Conservation (phyloP, 441 rosid genomes). For the Adansonia rubrostipa region DNA sequence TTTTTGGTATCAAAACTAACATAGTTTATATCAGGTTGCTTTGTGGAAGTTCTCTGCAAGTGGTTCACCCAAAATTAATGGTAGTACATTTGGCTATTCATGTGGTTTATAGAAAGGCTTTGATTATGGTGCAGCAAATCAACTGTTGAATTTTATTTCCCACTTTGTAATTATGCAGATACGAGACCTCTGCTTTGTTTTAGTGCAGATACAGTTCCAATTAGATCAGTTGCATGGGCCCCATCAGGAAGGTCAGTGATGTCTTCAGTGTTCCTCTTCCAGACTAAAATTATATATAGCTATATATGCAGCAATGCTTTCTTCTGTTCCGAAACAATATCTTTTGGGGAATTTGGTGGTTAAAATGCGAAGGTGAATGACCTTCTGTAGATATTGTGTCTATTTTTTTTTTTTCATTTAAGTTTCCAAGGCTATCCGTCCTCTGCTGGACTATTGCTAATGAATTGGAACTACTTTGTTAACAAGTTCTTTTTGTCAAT, state of each 20-base stretch:
- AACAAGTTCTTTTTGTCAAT: not conserved
- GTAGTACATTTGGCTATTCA: not conserved
- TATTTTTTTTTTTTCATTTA: not conserved
- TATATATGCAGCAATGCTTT: not conserved
- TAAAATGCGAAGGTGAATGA: not conserved
- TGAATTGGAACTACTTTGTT: slow-evolving; percentile 2
- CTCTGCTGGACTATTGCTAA: not conserved
- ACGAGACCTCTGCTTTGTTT: slow-evolving; percentile 85
- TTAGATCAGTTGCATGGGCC: slow-evolving; percentile 93
- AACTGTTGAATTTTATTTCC: slow-evolving; percentile 24
- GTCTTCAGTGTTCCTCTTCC: not conserved
- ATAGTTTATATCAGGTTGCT: slow-evolving; percentile 66
- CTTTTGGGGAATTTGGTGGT: not conserved
- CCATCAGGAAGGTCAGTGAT: slow-evolving; percentile 71
- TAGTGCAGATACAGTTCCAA: slow-evolving; percentile 80
- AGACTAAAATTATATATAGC: not conserved
- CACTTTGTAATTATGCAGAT: slow-evolving; percentile 54
- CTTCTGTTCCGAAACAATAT: not conserved
- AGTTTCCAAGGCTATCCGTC: not conserved
- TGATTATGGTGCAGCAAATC: slow-evolving; percentile 20
- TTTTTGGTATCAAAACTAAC: slow-evolving; percentile 28
- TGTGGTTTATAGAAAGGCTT: not conserved
- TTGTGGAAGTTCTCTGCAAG: slow-evolving; percentile 80
- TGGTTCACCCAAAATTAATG: slow-evolving; percentile 60
- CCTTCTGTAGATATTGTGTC: not conserved